Conservation (phyloP, 208 protist species). For the Leishmania amazonensis region DNA sequence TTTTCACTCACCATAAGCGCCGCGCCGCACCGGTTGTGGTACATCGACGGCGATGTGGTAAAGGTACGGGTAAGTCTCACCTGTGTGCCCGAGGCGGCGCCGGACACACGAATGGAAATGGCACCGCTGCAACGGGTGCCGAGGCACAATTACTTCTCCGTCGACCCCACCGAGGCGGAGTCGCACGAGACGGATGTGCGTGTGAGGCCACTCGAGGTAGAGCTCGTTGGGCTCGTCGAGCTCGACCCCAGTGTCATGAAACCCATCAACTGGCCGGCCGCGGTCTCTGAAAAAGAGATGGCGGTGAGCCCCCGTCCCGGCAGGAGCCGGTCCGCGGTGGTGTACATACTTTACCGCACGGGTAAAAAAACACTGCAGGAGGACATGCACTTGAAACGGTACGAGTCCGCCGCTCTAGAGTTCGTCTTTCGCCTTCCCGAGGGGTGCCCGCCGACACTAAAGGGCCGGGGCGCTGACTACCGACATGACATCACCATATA, state of each 20-base stretch:
- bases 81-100: constrained; percentile 30
- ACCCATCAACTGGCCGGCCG: constrained; percentile 22
- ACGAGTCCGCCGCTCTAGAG: constrained; percentile 33
- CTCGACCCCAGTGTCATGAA: constrained; percentile 42
- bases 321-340: not conserved
- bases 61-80: constrained; percentile 39
- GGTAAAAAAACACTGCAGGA: constrained; percentile 19
- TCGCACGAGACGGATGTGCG: constrained; percentile 31
- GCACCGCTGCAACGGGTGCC: constrained; percentile 16
- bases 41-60: constrained; percentile 63
- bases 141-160: constrained; percentile 44
- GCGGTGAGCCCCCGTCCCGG: not conserved
- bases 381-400: constrained; percentile 12
- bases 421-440: constrained; percentile 57
- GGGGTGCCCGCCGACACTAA: constrained; percentile 50
- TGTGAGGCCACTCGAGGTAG: constrained; percentile 33
- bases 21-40: constrained; percentile 59
- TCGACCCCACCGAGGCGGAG: constrained; percentile 25
- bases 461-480: constrained; percentile 31
- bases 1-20: constrained; percentile 17
- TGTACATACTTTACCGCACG: constrained; percentile 24
- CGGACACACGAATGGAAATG: constrained; percentile 16
- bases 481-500: constrained; percentile 20
- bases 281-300: not conserved
- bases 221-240: constrained; percentile 29